These are phyloP conservation scores for Amanita rimosa DNA, from an alignment of 768 basidiomycete genomes.

Conservation along the genomic window DNA sequence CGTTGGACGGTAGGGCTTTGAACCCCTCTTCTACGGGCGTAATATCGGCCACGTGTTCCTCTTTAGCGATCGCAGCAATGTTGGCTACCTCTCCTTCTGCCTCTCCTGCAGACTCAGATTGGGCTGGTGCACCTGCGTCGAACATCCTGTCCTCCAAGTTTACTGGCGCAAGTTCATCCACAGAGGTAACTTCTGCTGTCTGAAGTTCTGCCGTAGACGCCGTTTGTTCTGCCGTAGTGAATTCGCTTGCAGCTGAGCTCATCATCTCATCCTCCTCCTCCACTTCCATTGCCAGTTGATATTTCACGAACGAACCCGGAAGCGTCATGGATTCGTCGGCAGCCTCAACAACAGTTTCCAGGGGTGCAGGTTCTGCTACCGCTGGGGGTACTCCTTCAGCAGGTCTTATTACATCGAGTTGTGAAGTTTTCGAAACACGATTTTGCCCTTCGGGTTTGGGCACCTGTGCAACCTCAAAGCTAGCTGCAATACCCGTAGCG, in stretches of 20 bases:
- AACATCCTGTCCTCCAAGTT: background rate
- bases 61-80: slow-evolving; percentile 3
- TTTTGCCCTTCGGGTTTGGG: background rate
- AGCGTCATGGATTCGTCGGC: slow-evolving; percentile 4
- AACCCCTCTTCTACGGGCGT: slow-evolving; percentile 3
- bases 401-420: background rate
- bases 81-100: slow-evolving; percentile 4
- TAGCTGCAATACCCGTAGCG: background rate
- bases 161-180: background rate
- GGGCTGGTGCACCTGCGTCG: slow-evolving; percentile 5
- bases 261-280: slow-evolving; percentile 1
- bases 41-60: slow-evolving; percentile 3
- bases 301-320: background rate
- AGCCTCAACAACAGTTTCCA: slow-evolving; percentile 4
- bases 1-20: background rate
- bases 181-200: background rate
- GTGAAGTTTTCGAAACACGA: background rate
- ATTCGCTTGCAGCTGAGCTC: background rate
- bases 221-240: slow-evolving; percentile 5
- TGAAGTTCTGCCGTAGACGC: slow-evolving; percentile 5
- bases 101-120: background rate
- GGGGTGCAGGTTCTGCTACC: background rate
- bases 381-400: background rate
- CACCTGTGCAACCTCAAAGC: background rate
- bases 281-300: background rate